Conservation (phyloP, 2,329 filamentous ascomycete species). For the Talaromyces sp. region DNA sequence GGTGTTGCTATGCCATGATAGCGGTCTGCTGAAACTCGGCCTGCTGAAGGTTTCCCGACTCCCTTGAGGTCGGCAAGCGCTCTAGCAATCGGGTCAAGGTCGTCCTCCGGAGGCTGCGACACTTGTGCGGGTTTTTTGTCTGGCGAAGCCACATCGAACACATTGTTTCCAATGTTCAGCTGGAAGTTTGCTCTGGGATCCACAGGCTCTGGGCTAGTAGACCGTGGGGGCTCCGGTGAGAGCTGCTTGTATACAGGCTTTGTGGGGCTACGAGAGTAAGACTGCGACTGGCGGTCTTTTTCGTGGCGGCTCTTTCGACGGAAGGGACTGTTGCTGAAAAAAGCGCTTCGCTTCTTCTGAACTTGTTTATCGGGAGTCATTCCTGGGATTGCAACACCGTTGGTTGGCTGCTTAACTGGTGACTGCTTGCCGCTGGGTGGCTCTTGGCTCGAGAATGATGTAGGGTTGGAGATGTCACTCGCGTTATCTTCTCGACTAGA, state of each 20-base stretch:
- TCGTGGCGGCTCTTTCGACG: slow-evolving; percentile 81
- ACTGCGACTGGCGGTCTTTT: slow-evolving; percentile 52
- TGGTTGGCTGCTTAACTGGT: slow-evolving; percentile 64
- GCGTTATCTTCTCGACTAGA: slow-evolving; percentile 76
- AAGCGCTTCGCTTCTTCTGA: slow-evolving; percentile 70
- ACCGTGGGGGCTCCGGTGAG: slow-evolving; percentile 24
- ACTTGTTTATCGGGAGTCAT: slow-evolving; percentile 63
- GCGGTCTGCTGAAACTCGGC: slow-evolving; percentile 88
- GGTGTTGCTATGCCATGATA: slow-evolving; percentile 93
- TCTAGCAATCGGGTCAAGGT: slow-evolving; percentile 82
- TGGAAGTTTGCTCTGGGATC: slow-evolving; percentile 91
- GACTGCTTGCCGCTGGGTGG: slow-evolving; percentile 70
- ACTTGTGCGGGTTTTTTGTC: slow-evolving; percentile 49
- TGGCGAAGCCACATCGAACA: slow-evolving; percentile 84
- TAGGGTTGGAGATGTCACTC: slow-evolving; percentile 86
- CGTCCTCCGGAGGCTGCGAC: slow-evolving; percentile 51
- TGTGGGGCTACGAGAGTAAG: slow-evolving; percentile 50
- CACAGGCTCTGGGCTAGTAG: slow-evolving; percentile 73
- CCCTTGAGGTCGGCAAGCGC: slow-evolving; percentile 91
- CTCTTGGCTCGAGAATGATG: slow-evolving; percentile 83
- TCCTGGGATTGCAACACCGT: slow-evolving; percentile 40
- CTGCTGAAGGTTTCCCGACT: slow-evolving; percentile 73
- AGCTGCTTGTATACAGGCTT: slow-evolving; percentile 32
- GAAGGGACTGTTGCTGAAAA: slow-evolving; percentile 93
- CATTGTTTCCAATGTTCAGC: slow-evolving; percentile 90